Evolutionary conservation across 164 flowering plant species (phyloP).

Genomic region (Chimonanthus salicifolius): DNA sequence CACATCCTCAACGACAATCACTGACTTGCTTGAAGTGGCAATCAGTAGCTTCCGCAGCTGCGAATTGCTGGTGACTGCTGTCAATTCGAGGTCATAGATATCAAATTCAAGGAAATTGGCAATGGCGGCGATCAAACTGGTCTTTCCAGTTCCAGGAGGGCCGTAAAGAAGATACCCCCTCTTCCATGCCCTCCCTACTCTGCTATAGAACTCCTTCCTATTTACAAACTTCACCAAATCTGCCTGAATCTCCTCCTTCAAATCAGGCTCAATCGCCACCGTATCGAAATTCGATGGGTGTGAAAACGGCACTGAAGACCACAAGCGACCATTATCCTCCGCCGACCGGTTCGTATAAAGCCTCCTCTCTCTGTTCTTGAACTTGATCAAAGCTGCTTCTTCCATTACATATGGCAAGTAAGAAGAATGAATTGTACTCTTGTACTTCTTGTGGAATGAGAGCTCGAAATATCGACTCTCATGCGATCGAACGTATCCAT

Average conservation of each 20-base stretch:
- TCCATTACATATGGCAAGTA: slow-evolving; percentile 24
- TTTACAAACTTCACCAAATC: slow-evolving; percentile 24
- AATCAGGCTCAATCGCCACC: slow-evolving; percentile 19
- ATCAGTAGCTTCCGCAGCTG: slow-evolving; percentile 25
- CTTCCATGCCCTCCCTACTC: slow-evolving; percentile 34
- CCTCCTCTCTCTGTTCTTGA: slow-evolving; percentile 24
- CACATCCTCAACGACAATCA: slow-evolving; percentile 30
- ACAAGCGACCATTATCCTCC: slow-evolving; percentile 9
- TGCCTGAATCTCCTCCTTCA: slow-evolving; percentile 19
- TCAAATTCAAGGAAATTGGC: slow-evolving; percentile 34
- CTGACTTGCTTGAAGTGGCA: slow-evolving; percentile 25
- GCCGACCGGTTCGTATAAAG: slow-evolving; percentile 21
- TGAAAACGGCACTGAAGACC: slow-evolving; percentile 18
- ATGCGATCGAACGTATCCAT: slow-evolving; percentile 4
- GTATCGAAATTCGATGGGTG: slow-evolving; percentile 28
- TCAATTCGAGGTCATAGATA: slow-evolving; percentile 32
- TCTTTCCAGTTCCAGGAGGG: slow-evolving; percentile 31
- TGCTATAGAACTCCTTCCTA: slow-evolving; percentile 18
- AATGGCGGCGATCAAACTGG: slow-evolving; percentile 33
- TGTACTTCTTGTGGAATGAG: slow-evolving; percentile 17
- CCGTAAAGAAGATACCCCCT: slow-evolving; percentile 34
- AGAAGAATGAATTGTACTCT: slow-evolving; percentile 8
- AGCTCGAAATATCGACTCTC: slow-evolving; percentile 19
- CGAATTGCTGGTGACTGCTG: slow-evolving; percentile 24
- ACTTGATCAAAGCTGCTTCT: slow-evolving; percentile 18